Base-by-base conservation (phyloP, 805 yeast species). In the Schizosaccharomyces octosporus region DNA sequence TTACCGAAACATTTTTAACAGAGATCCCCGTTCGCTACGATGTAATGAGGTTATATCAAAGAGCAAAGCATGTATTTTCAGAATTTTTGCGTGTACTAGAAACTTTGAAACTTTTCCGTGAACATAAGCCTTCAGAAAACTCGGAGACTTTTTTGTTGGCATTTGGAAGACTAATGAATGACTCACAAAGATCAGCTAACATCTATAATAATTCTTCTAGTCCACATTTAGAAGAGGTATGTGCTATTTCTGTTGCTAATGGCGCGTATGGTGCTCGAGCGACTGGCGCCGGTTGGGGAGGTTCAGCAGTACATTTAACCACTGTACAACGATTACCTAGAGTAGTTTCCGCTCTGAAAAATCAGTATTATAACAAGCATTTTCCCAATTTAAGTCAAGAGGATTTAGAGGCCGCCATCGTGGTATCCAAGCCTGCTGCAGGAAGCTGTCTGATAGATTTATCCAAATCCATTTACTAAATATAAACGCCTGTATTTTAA, bases 251-350 rank as follows among this genome's bases (percentile, higher is more conserved):
- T 2, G 68, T 72, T 51, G 67, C 64, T 1, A 74, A 77, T 63
- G 88, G 87, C 3, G 74, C 85, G 0, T 74, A 70, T 63, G 88
- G 88, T 19, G 79, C 85, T 0, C 74, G 89, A 62, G 76, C 81
- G n/a, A 83, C 88, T 9, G 89, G 88, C 32, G 88, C 89, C 21
- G 89, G 89, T 3, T 83, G 81, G 77, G 88, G 88, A 42, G 88
- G 88, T 5, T 79, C 82, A 39, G 75, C 84, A 0, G 84, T 83
- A n/a, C 85, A 82, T 67, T 70, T 83, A 62, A 79, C 83, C 36
- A 41, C 60, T 15, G 29, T 21, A 1, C 74, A 74, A 63, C 75
- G 73, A 63, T 71, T 77, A 11, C 68, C 67, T 0, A 61, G 61
- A 2, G 72, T 81, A 36, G 69, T 70, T 9, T 62, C 64, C 1